Percentiles rank a stretch among this genome's conserved stretches.
These are phyloP conservation scores for Selaginella tamariscina DNA, from an alignment of 75 land plant species.

Conservation along the genomic window DNA sequence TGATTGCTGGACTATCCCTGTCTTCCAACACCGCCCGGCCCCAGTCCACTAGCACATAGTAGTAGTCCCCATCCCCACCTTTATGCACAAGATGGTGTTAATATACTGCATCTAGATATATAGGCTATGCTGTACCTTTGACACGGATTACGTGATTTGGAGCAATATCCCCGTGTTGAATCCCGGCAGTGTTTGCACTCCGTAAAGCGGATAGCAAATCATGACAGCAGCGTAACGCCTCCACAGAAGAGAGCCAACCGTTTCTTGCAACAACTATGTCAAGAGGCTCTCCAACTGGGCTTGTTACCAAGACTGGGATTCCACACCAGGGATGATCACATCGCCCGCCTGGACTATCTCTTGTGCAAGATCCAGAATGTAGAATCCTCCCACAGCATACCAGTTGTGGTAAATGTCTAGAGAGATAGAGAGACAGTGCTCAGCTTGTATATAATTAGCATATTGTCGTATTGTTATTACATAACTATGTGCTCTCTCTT, in stretches of 20 bases:
- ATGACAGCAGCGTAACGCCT: constrained; percentile 65
- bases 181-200: constrained; percentile 43
- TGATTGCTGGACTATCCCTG: constrained; percentile 69
- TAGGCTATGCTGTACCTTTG: too few relatives aligned
- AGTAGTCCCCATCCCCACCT: constrained; percentile 45
- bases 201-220: constrained; percentile 71
- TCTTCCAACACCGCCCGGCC: constrained; percentile 92
- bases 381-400: constrained; percentile 76
- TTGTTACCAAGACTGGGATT: constrained; percentile 56
- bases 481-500: too few relatives aligned
- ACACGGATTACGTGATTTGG: constrained; percentile 73
- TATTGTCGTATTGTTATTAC: too few relatives aligned
- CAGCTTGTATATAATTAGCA: too few relatives aligned
- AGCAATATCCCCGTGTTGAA: constrained; percentile 73
- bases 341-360: constrained; percentile 39
- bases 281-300: constrained; percentile 57
- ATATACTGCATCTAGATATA: too few relatives aligned
- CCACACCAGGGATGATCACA: constrained; percentile 91
- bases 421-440: too few relatives aligned
- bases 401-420: constrained; percentile 64
- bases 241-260: constrained; percentile 47
- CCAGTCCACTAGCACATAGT: constrained; percentile 67
- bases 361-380: constrained; percentile 77
- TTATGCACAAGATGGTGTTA: too few relatives aligned
- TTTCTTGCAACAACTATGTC: constrained; percentile 30